Evolutionary conservation across 306 rosid genomes (phyloP), one percentile per base, ranked within the genome.

Genomic region (Lathyrus oleraceus): DNA sequence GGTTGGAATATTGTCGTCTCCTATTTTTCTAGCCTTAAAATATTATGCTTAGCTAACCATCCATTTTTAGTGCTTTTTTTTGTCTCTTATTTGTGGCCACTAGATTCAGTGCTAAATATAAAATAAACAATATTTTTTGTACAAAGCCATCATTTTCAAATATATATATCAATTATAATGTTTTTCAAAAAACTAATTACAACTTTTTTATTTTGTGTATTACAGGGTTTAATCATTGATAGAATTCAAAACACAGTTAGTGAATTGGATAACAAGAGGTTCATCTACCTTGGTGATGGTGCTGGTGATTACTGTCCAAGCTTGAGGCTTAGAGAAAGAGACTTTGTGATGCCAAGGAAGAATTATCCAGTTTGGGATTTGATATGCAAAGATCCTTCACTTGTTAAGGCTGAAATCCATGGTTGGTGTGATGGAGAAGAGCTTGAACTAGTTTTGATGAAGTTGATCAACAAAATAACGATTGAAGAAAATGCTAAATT

Each of bases 301-400:
- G 60, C 15, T 48, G 93, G 93, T 0, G 93, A 88, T 17, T 85
- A 85, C 19, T 87, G 93, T 75, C 87, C 93, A 35, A 79, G 85
- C 28, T 79, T 81, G 73, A 87, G 81, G 71, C 82, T 85, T 2
- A 67, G 32, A 74, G 88, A 79, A 16, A 78, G 49, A 63, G 82
- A 85, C 38, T 76, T 83, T 19, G 64, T 85, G 75, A 83, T 87
- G 93, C 93, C 93, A 72, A 87, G 90, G 74, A 87, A 77, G 86
- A 79, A 81, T 30, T 87, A 76, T 48, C 88, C 90, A 0, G 57
- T 79, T 5, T 87, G 90, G 93, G 86, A 85, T 2, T 81, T 87
- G 51, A 83, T 87, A 8, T 70, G 81, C 71, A 72, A 74, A 74
- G 83, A 81, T 43, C 86, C 88, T 68, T 19, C 8, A 15, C 62